Base-by-base conservation (phyloP, 768 basidiomycete species). In the Psilocybe azurescens region DNA sequence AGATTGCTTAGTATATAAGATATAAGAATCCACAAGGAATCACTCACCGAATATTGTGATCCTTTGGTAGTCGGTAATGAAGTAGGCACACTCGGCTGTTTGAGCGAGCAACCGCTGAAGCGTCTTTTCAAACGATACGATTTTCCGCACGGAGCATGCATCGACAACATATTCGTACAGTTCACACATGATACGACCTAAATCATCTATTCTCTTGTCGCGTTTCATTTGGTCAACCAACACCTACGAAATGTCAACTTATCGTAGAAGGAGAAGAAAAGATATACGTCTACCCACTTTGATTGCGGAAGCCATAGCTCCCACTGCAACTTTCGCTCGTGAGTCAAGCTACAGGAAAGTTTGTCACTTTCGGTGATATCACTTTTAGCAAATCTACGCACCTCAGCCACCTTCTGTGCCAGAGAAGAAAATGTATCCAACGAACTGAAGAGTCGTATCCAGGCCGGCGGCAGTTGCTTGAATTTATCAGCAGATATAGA, bases 41-140 rank as follows among this genome's bases (percentile, higher is more conserved):
- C 1, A 28, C 48, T 24, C 38, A 56, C 55, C 41, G 24, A 56
- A 56, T 2, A 44, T 46, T 16, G 38, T 46, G 18, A 56, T 44
- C 10, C 41, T 41, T 16, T 29, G 38, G 55, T 56, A 56, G 28
- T 56, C 55, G 3, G 39, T 28, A n/a, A 56, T 56, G 29, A 56
- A 56, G 20, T 56, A 56, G 6, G 55, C 55, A 14, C 55, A 56
- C 28, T 56, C 55, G 14, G 39, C 24, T n/a, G 55, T 56, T 28
- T 56, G 55, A 13, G 55, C n/a, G 16, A 56, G 55, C 24, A 56
- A 30, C 10, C 41, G 24, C 6, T 56, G 33, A 5, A 56, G 41
- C 2, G 41, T 41, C 38, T 46, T 44, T 29, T 56, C 33, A 30
- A 39, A 56, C 20, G 55, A 41, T 8, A n/a, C 20, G n/a, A 56